A percentile compares a stretch with the other conserved stretches of the same genome.
phyloP scores from a whole-genome alignment of 495 filamentous ascomycete genomes.

The Polyplosphaeria fusca region DNA sequence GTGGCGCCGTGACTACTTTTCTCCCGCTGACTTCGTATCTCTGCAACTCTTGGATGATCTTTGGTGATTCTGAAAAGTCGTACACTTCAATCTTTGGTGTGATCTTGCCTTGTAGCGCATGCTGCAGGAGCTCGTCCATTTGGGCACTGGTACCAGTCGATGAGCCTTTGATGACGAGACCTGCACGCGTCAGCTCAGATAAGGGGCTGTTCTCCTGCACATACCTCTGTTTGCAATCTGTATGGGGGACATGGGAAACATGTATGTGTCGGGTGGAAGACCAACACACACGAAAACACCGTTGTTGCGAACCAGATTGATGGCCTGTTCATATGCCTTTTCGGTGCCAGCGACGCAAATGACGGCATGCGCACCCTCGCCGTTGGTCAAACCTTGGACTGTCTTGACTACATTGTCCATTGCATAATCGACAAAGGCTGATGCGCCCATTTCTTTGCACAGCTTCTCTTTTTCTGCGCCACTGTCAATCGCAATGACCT shows the following conservation, averaged over 20 bases:
- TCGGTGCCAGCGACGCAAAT: constrained; percentile 23
- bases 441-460: constrained; percentile 80
- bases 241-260: constrained; percentile 31
- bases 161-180: constrained; percentile 28
- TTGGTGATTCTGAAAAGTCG: constrained; percentile 19
- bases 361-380: constrained; percentile 25
- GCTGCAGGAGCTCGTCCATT: constrained; percentile 30
- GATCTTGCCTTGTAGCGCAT: constrained; percentile 22
- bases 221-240: constrained; percentile 24
- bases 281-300: constrained; percentile 30
- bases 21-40: constrained; percentile 29
- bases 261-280: constrained; percentile 22
- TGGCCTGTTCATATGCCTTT: constrained; percentile 23
- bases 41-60: constrained; percentile 27
- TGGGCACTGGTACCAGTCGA: constrained; percentile 22
- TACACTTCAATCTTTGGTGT: constrained; percentile 32
- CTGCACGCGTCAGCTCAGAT: constrained; percentile 9
- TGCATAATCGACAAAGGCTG: constrained; percentile 69
- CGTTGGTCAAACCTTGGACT: constrained; percentile 21
- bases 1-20: constrained; percentile 23
- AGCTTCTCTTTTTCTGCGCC: constrained; percentile 69
- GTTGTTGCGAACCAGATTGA: constrained; percentile 16
- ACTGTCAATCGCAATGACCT: constrained; percentile 74
- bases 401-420: constrained; percentile 49
- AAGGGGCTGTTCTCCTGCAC: too few species aligned